phyloP scores from a whole-genome alignment of 1,139 yeast genomes.

The Diutina ranongensis region DNA sequence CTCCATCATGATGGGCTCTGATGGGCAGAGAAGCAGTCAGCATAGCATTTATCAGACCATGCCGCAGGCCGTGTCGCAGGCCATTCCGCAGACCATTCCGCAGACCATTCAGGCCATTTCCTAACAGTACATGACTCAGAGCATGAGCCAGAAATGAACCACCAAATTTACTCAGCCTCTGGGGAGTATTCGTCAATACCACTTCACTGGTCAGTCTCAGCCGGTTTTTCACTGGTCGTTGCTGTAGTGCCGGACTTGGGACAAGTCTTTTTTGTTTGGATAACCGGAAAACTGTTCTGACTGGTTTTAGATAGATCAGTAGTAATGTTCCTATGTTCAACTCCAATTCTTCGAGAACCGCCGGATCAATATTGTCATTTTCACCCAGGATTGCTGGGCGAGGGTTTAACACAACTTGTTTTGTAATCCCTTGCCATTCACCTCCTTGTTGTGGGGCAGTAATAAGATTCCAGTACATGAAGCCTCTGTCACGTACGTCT shows the following conservation, averaged over 20 bases:
- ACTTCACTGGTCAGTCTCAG: not conserved
- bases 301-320: constrained; percentile 76
- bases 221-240: not conserved
- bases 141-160: not conserved
- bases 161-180: not conserved
- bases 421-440: constrained; percentile 30
- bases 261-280: constrained; percentile 45
- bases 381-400: constrained; percentile 58
- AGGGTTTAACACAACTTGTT: constrained; percentile 45
- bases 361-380: constrained; percentile 61
- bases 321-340: constrained; percentile 74
- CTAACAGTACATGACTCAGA: not conserved
- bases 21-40: constrained; percentile 2
- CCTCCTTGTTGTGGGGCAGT: constrained; percentile 27
- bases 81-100: not conserved
- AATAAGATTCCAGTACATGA: constrained; percentile 73
- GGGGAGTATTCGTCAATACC: not conserved
- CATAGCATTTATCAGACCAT: not conserved
- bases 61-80: not conserved
- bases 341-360: constrained; percentile 68
- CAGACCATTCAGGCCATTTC: not conserved
- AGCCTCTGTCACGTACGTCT: constrained; percentile 78
- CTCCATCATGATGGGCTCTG: not conserved
- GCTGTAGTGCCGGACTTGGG: constrained; percentile 52
- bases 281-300: constrained; percentile 62